These are phyloP conservation scores for Boletellus dicymbophilus DNA, from an alignment of 1,284 basidiomycete genomes.

Conservation along the genomic window DNA sequence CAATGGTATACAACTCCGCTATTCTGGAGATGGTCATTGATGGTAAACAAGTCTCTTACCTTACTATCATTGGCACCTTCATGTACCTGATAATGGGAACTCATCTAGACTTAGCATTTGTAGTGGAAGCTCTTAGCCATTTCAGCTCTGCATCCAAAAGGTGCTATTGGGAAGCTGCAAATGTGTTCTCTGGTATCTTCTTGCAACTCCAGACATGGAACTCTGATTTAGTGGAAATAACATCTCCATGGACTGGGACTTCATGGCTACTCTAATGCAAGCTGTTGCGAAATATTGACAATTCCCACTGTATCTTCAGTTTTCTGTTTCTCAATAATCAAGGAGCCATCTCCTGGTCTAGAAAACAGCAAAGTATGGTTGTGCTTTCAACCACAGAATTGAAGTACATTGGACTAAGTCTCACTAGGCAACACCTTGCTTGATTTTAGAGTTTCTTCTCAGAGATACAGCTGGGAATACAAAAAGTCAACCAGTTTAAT, in stretches of 20 bases:
- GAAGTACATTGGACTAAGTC: neutral
- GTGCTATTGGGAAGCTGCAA: conserved; percentile 2
- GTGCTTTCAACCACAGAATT: neutral
- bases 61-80: neutral
- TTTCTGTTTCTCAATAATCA: neutral
- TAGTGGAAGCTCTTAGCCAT: neutral
- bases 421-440: neutral
- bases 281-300: neutral
- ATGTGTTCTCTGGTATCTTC: neutral
- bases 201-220: neutral
- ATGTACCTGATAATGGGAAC: neutral
- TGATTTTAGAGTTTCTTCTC: neutral
- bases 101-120: conserved; percentile 1
- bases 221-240: neutral
- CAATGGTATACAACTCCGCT: too few species aligned
- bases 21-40: neutral
- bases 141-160: neutral
- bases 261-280: neutral
- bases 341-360: neutral
- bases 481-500: too few species aligned
- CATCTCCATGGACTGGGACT: neutral
- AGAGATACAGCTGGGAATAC: too few species aligned
- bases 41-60: neutral
- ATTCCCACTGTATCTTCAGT: neutral
- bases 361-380: neutral